Evolutionary conservation across 495 filamentous ascomycete genomes (phyloP).

Genomic region (Hyaloscypha variabilis): DNA sequence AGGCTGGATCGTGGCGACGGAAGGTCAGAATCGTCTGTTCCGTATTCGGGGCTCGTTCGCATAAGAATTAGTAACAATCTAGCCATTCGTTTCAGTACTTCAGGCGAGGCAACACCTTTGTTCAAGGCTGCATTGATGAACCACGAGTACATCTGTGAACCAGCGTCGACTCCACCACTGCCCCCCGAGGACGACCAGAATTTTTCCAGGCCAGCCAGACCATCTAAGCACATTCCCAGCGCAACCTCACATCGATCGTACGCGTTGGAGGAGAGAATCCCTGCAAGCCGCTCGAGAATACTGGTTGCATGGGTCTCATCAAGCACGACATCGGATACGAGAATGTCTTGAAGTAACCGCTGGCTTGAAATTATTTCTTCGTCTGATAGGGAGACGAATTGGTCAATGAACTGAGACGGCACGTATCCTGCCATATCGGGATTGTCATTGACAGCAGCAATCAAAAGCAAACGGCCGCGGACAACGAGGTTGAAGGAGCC

Average conservation of each 20-base stretch:
- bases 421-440: conserved; percentile 39
- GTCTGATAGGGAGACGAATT: conserved; percentile 58
- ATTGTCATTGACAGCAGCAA: conserved; percentile 41
- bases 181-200: conserved; percentile 57
- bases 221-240: conserved; percentile 66
- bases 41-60: conserved; percentile 64
- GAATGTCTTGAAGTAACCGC: conserved; percentile 51
- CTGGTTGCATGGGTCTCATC: conserved; percentile 41
- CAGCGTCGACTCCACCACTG: conserved; percentile 58
- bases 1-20: conserved; percentile 75
- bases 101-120: conserved; percentile 64
- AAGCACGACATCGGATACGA: conserved; percentile 45
- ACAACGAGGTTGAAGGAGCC: conserved; percentile 51
- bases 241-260: conserved; percentile 72
- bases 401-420: conserved; percentile 53
- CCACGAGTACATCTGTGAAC: conserved; percentile 78
- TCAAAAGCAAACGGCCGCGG: conserved; percentile 40
- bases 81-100: conserved; percentile 66
- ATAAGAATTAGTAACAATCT: conserved; percentile 69
- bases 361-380: conserved; percentile 54
- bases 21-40: conserved; percentile 46
- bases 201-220: conserved; percentile 64
- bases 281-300: conserved; percentile 46
- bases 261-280: conserved; percentile 28
- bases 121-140: conserved; percentile 67